Base-by-base conservation (phyloP, 2,329 filamentous ascomycete species). In the Trichoderma sp. region DNA sequence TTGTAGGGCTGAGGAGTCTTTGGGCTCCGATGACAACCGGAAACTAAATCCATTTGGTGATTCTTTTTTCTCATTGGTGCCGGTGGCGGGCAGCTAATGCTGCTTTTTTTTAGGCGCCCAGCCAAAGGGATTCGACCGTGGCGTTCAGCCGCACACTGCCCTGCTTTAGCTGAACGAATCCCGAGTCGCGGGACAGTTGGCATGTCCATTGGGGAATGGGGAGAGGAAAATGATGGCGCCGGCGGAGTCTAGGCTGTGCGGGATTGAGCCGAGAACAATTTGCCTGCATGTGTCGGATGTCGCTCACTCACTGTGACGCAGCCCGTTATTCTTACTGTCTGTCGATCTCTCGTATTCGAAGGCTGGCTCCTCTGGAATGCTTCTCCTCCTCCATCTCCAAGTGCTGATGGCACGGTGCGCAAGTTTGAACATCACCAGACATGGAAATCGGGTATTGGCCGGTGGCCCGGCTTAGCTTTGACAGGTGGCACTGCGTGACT, bases 91-190 rank as follows among this genome's bases (percentile, higher is more conserved):
- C 45, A 25, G 52, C 63, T 57, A 53, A 53, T 65, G 63, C 32
- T 65, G 63, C 63, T 65, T 65, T 65, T 65, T 64, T 65, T 65
- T 65, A 65, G 61, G 61, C 52, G 17, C 17, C 52, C 19, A 57
- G 32, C 35, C 35, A 35, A 45, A 65, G 52, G 27, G 39, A 32
- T 10, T 19, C 15, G 37, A 42, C 52, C 39, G 48, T 63, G 45
- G 45, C 61, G 50, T 65, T 65, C 61, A 65, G 61, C 61, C 61
- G 61, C 52, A 65, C 61, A 25, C 45, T 19, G 39, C 52, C 52
- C 29, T 57, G 35, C 61, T 25, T 64, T 34, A 45, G 27, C 61
- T 57, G 19, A n/a, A 48, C 52, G 52, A 65, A 65, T 65, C 52
- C 39, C 27, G 29, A 29, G 61, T 15, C 52, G 61, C 35, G 37